Evolutionary conservation across 177 flowering plant genomes (phyloP).

Genomic region (Tripterygium wilfordii): DNA sequence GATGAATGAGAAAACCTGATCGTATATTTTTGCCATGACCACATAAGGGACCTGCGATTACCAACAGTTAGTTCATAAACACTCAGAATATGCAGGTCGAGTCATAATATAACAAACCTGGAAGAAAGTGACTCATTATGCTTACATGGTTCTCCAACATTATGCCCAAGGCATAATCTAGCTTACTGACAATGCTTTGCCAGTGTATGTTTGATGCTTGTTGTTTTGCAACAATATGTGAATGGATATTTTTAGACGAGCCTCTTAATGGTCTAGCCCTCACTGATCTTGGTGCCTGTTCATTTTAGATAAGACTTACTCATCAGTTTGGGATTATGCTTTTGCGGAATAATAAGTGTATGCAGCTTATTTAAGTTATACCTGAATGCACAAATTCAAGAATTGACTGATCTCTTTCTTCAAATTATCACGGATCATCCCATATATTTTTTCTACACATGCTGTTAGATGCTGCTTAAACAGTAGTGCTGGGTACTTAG

Average conservation of each 20-base stretch:
- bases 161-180: conserved; percentile 40
- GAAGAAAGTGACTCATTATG: background rate
- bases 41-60: conserved; percentile 57
- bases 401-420: conserved; percentile 76
- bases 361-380: no score
- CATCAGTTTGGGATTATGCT: no score
- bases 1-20: conserved; percentile 73
- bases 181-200: conserved; percentile 66
- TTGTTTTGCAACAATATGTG: conserved; percentile 58
- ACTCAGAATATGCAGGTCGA: background rate
- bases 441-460: conserved; percentile 77
- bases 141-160: conserved; percentile 63
- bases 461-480: conserved; percentile 87
- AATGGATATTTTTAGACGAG: conserved; percentile 57
- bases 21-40: conserved; percentile 57
- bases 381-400: conserved; percentile 72
- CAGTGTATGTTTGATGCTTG: conserved; percentile 72
- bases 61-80: conserved; percentile 1
- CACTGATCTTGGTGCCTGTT: conserved; percentile 71
- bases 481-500: conserved; percentile 84
- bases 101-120: no score
- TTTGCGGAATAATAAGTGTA: no score
- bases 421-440: conserved; percentile 71
- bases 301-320: conserved; percentile 24
- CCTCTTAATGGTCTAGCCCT: conserved; percentile 62